Evolutionary conservation across 2,329 filamentous ascomycete species (phyloP).

Genomic region (Fusarium pseudocircinatum): DNA sequence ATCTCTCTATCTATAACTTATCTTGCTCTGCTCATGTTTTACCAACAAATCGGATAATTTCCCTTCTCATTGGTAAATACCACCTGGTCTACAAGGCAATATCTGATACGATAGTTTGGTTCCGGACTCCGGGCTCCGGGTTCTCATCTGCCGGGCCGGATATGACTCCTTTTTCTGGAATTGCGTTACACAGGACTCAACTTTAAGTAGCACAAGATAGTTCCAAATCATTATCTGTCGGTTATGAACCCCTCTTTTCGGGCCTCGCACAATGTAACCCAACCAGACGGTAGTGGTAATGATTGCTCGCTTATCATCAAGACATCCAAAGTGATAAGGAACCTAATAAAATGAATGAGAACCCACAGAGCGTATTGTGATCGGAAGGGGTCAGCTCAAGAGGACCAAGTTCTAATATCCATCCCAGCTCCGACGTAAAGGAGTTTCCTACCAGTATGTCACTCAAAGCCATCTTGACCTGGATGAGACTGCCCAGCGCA

Average conservation of each 20-base stretch:
- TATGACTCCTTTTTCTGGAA: background rate
- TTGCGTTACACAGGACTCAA: background rate
- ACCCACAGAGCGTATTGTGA: accelerated
- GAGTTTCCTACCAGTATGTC: accelerated
- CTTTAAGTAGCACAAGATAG: background rate
- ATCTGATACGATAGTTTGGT: background rate
- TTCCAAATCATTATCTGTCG: background rate
- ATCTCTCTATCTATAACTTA: background rate
- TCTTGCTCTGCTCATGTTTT: accelerated
- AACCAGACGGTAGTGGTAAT: background rate
- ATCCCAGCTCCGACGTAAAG: background rate
- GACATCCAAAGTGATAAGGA: background rate
- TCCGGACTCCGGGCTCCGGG: background rate
- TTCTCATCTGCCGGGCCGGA: background rate
- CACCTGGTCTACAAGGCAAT: background rate
- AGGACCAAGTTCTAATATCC: background rate
- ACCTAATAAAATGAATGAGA: background rate
- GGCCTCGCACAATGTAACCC: background rate
- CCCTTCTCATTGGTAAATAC: accelerated
- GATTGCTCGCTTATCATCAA: background rate
- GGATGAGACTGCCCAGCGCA: background rate
- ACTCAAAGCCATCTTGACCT: background rate
- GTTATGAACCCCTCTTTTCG: background rate
- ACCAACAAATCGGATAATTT: background rate
- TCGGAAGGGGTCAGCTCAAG: accelerated